Evolutionary conservation across 257 asterid genomes (phyloP), one percentile per base, ranked within the genome.

Genomic region (Solanum bukasovii): DNA sequence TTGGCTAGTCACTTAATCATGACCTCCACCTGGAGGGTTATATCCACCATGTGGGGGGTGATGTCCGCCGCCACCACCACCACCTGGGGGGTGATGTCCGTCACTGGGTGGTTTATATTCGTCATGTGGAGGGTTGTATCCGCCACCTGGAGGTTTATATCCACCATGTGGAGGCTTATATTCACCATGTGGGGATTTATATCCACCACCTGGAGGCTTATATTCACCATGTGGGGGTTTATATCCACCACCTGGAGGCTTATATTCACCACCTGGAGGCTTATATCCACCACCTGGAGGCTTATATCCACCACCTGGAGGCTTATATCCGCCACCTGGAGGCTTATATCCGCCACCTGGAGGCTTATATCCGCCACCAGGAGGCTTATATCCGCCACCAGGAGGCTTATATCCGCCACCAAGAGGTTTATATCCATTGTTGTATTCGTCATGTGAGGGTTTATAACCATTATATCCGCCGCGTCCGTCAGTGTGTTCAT

Each of bases 301-400:
- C 2, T 13, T 44, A 44, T 46, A 46, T 46, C 2, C 7, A 0
- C 20, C 3, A 4, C 1, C 0, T 0, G 68, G 59, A 0, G 59
- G 59, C 1, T 46, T 46, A 46, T 46, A 49, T 49, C 1, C 59
- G 5, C 21, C 59, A 5, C 2, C 0, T 1, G 70, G 68, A 0
- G 27, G 27, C 0, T 44, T 44, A 44, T 46, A 46, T 46, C 18
- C 9, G 0, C 18, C 9, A 63, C 33, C 0, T 0, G 33, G 33
- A 4, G 35, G 5, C 2, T 68, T 18, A 72, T 34, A 18, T 18
- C 27, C 27, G 0, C 44, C 11, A 18, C 13, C 1, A 1, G 27
- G 52, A 44, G 52, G 52, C 16, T 44, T 44, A 44, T 46, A 46
- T 46, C 18, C 8, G 0, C 18, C 9, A 63, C 33, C 0, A 0